Evolutionary conservation across 306 rosid genomes (phyloP).

Genomic region (Sindora glabra): DNA sequence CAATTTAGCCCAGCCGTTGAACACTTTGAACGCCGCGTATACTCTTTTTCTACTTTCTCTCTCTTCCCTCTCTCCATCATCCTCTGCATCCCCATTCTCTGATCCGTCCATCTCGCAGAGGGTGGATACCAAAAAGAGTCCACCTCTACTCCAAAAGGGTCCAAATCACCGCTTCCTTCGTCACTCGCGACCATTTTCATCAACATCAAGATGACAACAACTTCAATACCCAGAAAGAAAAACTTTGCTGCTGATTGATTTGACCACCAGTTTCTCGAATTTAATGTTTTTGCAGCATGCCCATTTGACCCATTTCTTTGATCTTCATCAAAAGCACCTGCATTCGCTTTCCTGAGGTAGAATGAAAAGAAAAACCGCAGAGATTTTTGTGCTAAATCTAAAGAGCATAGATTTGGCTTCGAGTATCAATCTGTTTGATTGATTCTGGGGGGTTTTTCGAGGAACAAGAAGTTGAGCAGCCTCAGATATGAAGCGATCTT

Average conservation of each 20-base stretch:
- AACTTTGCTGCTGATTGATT: too few species aligned
- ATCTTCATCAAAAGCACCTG: not conserved
- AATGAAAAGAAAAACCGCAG: slow-evolving; percentile 20
- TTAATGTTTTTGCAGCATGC: too few species aligned
- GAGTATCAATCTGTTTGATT: slow-evolving; percentile 8
- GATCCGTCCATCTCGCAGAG: slow-evolving; percentile 30
- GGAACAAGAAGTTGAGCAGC: too few species aligned
- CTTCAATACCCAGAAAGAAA: too few species aligned
- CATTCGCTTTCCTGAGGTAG: not conserved
- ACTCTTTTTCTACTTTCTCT: too few species aligned
- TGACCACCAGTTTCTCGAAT: too few species aligned
- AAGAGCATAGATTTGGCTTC: too few species aligned
- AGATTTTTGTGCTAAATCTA: too few species aligned
- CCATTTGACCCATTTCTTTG: slow-evolving; percentile 7
- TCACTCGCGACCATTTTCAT: not conserved
- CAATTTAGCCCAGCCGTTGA: slow-evolving; percentile 60
- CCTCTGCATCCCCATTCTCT: not conserved
- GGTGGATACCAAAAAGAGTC: slow-evolving; percentile 11
- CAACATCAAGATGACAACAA: too few species aligned
- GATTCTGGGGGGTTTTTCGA: not conserved
- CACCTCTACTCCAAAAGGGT: not conserved
- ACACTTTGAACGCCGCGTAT: too few species aligned
- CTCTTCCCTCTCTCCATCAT: slow-evolving; percentile 1
- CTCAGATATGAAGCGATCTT: too few species aligned
- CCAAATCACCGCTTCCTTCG: slow-evolving; percentile 4